Base-by-base conservation (phyloP, 208 protist species). In the Leishmania tarentolae region DNA sequence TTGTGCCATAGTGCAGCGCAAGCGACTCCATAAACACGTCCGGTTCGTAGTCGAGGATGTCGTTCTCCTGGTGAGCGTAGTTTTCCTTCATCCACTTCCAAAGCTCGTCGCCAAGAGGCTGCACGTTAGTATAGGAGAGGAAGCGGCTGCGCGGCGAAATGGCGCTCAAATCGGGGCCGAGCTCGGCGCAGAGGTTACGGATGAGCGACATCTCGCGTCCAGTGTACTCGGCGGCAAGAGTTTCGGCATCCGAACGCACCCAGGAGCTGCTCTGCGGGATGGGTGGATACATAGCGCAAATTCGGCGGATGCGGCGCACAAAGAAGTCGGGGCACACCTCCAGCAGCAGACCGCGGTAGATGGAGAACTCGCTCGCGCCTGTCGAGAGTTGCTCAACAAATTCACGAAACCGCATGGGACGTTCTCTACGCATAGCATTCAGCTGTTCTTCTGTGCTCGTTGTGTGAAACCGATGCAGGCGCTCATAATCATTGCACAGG, bases 41-140 rank as follows among this genome's bases (percentile, higher is more conserved):
- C 5, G 91, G 90, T 46, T 96, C 91, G 56, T 84, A 80, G 66
- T 93, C 87, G 31, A 96, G 80, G 19, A 88, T 82, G 81, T 93
- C 85, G 76, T 80, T 75, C 31, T 87, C 76, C 71, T 78, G 81
- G 59, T 87, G 83, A 40, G 71, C 19, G 59, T 71, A 84, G 63
- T 72, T 57, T 52, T 76, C 77, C 52, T 66, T 75, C n/a, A 91
- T 80, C 72, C 80, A 88, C 15, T 53, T 44, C 74, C 78, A 61
- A 15, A 94, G 74, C 31, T 89, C 79, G 40, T 91, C 76, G 21
- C 93, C 90, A 42, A 61, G 68, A 42, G 87, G 77, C 61, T 87
- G 71, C 65, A 90, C 87, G 73, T 88, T 87, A 76, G 88, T 91
- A 70, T 86, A 82, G 76, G 84, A 96, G 44, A 91, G 76, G 24